Evolutionary conservation across 2,329 filamentous ascomycete genomes (phyloP).

Genomic region (Elsinoe australis): DNA sequence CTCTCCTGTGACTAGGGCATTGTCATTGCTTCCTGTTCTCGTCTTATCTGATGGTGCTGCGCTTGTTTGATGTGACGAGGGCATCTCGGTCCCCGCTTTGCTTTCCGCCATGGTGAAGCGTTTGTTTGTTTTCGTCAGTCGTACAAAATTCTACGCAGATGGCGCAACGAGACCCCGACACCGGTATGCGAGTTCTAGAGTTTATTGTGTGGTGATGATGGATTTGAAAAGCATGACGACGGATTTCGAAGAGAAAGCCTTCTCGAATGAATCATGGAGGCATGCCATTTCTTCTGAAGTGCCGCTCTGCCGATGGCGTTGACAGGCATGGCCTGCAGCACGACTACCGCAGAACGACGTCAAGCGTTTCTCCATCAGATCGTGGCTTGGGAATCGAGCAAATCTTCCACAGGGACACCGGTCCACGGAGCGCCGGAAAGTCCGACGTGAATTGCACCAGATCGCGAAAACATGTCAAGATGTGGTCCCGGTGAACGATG

Average conservation of each 20-base stretch:
- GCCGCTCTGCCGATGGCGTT: neutral
- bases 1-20: neutral
- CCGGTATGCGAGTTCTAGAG: too few species aligned
- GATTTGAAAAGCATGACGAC: too few species aligned
- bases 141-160: too few species aligned
- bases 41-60: neutral
- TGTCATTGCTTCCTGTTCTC: neutral
- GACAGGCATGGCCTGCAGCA: neutral
- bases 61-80: neutral
- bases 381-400: neutral
- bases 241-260: neutral
- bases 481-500: too few species aligned
- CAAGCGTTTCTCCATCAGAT: slow-evolving; percentile 7
- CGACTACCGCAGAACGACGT: neutral
- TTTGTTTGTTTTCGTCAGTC: neutral
- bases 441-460: too few species aligned
- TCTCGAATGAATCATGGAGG: slow-evolving; percentile 9
- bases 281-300: neutral
- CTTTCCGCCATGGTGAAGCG: slow-evolving; percentile 6
- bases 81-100: slow-evolving; percentile 2
- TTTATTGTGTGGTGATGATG: too few species aligned
- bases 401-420: too few species aligned
- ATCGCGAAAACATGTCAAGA: too few species aligned
- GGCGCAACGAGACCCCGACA: too few species aligned
- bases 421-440: too few species aligned